These are phyloP conservation scores for Xylariaceae sp. DNA, from an alignment of 2,329 filamentous ascomycete species.

Conservation along the genomic window DNA sequence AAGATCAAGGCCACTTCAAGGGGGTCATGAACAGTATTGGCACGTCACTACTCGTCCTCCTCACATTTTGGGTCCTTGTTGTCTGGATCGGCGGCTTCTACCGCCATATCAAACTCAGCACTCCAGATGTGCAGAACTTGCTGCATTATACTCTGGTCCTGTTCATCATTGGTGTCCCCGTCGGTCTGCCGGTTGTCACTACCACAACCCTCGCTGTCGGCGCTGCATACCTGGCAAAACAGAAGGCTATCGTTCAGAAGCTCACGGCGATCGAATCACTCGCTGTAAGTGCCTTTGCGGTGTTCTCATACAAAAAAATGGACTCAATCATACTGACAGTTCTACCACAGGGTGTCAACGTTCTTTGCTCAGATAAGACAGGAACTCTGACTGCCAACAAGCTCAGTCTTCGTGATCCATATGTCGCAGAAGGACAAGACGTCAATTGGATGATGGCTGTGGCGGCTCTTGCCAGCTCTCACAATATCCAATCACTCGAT, in stretches of 20 bases:
- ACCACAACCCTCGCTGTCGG: slow-evolving; percentile 75
- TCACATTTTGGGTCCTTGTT: slow-evolving; percentile 72
- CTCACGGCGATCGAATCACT: slow-evolving; percentile 74
- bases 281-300: slow-evolving; percentile 47
- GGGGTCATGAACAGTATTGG: slow-evolving; percentile 81
- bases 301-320: too few relatives aligned
- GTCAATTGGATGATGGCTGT: slow-evolving; percentile 85
- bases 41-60: slow-evolving; percentile 67
- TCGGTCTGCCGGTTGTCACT: slow-evolving; percentile 75
- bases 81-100: slow-evolving; percentile 79
- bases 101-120: slow-evolving; percentile 62
- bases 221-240: slow-evolving; percentile 71
- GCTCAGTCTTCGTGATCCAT: slow-evolving; percentile 72
- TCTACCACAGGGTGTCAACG: slow-evolving; percentile 69
- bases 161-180: slow-evolving; percentile 73
- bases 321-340: slow-evolving; percentile 7
- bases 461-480: slow-evolving; percentile 70
- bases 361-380: slow-evolving; percentile 79
- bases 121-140: slow-evolving; percentile 55
- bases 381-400: slow-evolving; percentile 74
- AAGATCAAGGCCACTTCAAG: slow-evolving; percentile 77
- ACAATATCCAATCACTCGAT: slow-evolving; percentile 75
- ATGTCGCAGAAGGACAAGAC: slow-evolving; percentile 71
- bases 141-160: slow-evolving; percentile 67
- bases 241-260: slow-evolving; percentile 78